These are phyloP conservation scores for Coffea eugenioides DNA, from an alignment of 257 asterid species.

Conservation along the genomic window DNA sequence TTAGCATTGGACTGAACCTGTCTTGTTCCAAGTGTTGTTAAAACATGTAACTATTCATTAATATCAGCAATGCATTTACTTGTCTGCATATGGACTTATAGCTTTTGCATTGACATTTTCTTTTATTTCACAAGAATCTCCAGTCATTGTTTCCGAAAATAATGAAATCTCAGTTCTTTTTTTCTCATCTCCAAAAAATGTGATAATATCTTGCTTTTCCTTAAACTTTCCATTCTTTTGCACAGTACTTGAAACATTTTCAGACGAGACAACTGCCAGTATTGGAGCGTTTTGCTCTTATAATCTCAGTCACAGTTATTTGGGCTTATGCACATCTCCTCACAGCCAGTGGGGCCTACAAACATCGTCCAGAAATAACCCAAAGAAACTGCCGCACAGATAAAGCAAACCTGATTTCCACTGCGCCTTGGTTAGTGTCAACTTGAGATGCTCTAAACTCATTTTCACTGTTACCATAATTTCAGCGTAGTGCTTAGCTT, in stretches of 20 bases:
- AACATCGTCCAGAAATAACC: constrained; percentile 68
- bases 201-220: background rate
- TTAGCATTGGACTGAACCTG: background rate
- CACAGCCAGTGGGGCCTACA: constrained; percentile 95
- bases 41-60: background rate
- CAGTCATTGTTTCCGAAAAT: background rate
- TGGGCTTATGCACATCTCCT: constrained; percentile 99
- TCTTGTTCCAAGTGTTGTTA: background rate
- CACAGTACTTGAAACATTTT: constrained; percentile 83
- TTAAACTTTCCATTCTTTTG: constrained; percentile 1
- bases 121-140: background rate
- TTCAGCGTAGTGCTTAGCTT: background rate
- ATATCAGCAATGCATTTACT: background rate
- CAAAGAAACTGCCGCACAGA: constrained; percentile 82
- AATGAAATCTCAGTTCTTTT: background rate
- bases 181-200: background rate
- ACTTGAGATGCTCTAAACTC: background rate
- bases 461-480: background rate
- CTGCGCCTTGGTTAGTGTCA: constrained; percentile 83
- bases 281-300: constrained; percentile 78
- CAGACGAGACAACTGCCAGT: constrained; percentile 66
- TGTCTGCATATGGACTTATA: background rate
- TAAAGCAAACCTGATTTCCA: constrained; percentile 69
- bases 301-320: constrained; percentile 64
- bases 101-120: background rate